A percentile compares a stretch with the other conserved stretches of the same genome.
These are phyloP conservation scores for Pelargonium citronellum DNA, from an alignment of 441 rosid genomes.

Conservation along the genomic window DNA sequence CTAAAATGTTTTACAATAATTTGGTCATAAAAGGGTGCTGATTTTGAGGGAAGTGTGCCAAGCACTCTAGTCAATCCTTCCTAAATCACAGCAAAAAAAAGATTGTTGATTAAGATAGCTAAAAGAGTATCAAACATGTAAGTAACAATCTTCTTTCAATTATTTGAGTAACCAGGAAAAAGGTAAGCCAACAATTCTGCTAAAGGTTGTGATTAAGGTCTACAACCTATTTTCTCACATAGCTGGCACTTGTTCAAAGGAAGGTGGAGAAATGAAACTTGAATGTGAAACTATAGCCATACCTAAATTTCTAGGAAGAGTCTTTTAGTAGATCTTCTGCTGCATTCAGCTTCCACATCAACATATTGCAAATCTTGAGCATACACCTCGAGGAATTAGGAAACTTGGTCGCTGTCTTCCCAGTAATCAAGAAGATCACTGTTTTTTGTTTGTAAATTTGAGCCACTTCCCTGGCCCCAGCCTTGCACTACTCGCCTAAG, in stretches of 20 bases:
- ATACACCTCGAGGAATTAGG: conserved; percentile 10
- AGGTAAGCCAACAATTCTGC: too few relatives aligned
- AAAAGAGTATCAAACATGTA: too few relatives aligned
- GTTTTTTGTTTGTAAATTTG: conserved; percentile 49
- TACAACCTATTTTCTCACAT: too few relatives aligned
- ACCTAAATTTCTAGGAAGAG: background rate
- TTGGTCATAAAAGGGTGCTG: too few relatives aligned
- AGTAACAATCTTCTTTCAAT: too few relatives aligned
- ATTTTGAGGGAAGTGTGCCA: too few relatives aligned
- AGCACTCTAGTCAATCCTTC: too few relatives aligned
- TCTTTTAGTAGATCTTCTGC: background rate
- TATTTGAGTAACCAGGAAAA: too few relatives aligned
- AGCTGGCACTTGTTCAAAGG: background rate
- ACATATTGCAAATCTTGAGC: conserved; percentile 8
- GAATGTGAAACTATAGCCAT: background rate
- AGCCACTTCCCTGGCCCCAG: conserved; percentile 67
- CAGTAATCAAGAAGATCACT: conserved; percentile 47
- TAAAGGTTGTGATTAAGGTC: too few relatives aligned
- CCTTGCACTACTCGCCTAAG: conserved; percentile 72
- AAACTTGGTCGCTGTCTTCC: conserved; percentile 36
- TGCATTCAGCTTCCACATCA: background rate
- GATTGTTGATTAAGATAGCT: too few relatives aligned
- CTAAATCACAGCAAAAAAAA: too few relatives aligned
- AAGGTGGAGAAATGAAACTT: background rate
- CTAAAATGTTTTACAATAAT: background rate